Evolutionary conservation across 331 rosid species (phyloP).

Genomic region (Pyrus hybrid): DNA sequence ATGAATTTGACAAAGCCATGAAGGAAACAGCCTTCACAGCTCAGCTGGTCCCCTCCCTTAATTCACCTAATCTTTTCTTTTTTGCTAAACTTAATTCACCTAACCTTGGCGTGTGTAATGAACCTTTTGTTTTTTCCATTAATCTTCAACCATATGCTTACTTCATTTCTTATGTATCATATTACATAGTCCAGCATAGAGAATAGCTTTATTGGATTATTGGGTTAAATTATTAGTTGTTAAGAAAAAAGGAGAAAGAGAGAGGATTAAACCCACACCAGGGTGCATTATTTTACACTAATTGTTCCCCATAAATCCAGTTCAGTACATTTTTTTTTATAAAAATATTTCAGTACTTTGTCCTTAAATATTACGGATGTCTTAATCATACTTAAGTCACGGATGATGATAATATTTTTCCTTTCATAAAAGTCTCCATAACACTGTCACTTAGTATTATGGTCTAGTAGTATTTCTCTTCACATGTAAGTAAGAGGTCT

Average conservation of each 20-base stretch:
- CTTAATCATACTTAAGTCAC: background rate
- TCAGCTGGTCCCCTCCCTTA: background rate
- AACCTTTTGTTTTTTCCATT: background rate
- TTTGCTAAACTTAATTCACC: background rate
- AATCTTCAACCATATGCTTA: background rate
- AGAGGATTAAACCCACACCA: no score
- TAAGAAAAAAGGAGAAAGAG: no score
- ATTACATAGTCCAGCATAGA: no score
- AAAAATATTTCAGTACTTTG: background rate
- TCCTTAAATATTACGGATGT: background rate
- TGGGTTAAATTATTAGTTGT: no score
- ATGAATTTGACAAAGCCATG: background rate
- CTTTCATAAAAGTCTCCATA: no score
- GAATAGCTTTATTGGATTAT: no score
- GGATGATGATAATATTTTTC: background rate
- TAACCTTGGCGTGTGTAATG: background rate
- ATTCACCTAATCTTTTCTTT: background rate
- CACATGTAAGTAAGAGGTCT: no score
- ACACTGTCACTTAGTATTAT: no score
- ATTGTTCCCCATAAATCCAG: no score
- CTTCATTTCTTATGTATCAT: background rate
- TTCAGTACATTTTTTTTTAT: no score
- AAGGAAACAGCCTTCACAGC: background rate
- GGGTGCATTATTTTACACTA: no score
- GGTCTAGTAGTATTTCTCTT: no score